A percentile compares a stretch with the other conserved stretches of the same genome.
phyloP scores from a whole-genome alignment of 2,329 filamentous ascomycete species.

The Penicillium sp. region DNA sequence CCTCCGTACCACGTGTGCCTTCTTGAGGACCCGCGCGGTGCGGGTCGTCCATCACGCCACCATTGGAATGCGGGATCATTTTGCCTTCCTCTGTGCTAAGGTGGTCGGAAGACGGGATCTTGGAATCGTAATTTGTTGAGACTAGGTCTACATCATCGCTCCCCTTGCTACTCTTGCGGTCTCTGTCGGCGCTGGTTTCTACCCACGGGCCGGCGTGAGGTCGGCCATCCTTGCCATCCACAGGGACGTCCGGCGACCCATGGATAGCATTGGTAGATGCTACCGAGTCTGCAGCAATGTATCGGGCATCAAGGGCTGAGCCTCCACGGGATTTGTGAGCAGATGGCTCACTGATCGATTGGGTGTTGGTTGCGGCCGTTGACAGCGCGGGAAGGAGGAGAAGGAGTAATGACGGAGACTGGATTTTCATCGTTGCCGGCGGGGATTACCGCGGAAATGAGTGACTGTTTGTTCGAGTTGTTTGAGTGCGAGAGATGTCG shows the following conservation, averaged over 20 bases:
- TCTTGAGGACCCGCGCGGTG: constrained; percentile 72
- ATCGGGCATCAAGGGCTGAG: constrained; percentile 11
- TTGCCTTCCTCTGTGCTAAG: constrained; percentile 42
- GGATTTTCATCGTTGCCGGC: constrained; percentile 34
- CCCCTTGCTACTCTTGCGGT: constrained; percentile 41
- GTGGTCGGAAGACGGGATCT: constrained; percentile 30
- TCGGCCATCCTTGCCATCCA: constrained; percentile 91
- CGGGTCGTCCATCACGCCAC: constrained; percentile 93
- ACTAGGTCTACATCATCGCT: constrained; percentile 39
- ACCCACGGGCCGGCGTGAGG: constrained; percentile 81
- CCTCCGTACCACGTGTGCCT: constrained; percentile 84
- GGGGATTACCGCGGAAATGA: not conserved
- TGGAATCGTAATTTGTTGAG: constrained; percentile 22
- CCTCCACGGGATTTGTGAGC: constrained; percentile 11
- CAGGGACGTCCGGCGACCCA: constrained; percentile 76
- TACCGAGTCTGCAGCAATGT: constrained; percentile 18
- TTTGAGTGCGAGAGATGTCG: not conserved
- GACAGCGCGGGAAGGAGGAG: constrained; percentile 38
- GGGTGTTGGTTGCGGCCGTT: constrained; percentile 23
- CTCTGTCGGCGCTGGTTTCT: constrained; percentile 49
- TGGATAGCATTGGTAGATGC: constrained; percentile 32
- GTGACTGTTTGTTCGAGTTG: not conserved
- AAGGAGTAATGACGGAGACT: constrained; percentile 33
- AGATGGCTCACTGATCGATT: constrained; percentile 17
- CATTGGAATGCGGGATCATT: constrained; percentile 55